Evolutionary conservation across 2,329 filamentous ascomycete genomes (phyloP), one percentile per base, ranked within the genome.

Genomic region (Neopestalotiopsis sp.): DNA sequence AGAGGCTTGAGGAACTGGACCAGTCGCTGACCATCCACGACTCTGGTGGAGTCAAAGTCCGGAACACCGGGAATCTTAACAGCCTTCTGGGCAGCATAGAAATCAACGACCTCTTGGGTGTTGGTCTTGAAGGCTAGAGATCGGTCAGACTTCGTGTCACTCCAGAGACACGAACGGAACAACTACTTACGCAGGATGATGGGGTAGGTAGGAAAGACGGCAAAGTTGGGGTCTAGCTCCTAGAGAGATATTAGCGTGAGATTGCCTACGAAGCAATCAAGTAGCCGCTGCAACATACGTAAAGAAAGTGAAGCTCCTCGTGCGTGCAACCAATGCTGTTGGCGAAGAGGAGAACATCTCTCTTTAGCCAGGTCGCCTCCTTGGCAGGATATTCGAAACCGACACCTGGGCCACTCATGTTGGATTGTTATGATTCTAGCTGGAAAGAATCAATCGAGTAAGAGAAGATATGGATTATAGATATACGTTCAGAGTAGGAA

Each of bases 271-370:
- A 34, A 38, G 64, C 12, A 61, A 62, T 10, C 6, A 63, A 13
- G 58, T 56, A 42, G 13, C 20, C 34, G 10, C 34, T 38, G 6
- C 20, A 30, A 77, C 88, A 70, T 86, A 96, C 94, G 76, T 94
- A 98, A 82, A 97, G 90, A 79, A 95, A 97, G 79, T 97, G 94
- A 77, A 97, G 89, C 85, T 98, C 95, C 75, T 97, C 91, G n/a
- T 88, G 87, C 13, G 89, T 95, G 78, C 88, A 91, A 68, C 95
- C 95, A 79, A 98, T 95, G 83, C 92, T 95, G 81, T 92, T 92
- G 74, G 95, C 94, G 80, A 98, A 98, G 71, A 98, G 90, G 71
- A 98, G 86, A 45, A 91, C 89, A 85, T 98, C 95, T 73, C 95
- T 90, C 88, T 95, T 94, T 75, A 93, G 82, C 95, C 94, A 98